A percentile compares a stretch with the other conserved stretches of the same genome.
phyloP scores from a whole-genome alignment of 2,329 filamentous ascomycete species.

The Botrytis elliptica region DNA sequence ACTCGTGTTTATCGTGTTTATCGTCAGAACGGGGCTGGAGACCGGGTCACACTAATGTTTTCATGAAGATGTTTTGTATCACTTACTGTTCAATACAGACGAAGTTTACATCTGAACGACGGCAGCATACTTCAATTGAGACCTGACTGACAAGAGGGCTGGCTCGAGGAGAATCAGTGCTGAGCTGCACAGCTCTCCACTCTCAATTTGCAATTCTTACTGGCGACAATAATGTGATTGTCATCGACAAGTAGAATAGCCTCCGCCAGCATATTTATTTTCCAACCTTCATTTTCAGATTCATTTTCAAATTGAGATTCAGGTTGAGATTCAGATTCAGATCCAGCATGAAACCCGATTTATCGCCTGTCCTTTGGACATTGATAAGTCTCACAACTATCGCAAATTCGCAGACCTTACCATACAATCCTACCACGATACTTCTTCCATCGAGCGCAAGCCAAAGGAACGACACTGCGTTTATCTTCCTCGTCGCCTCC shows the following conservation, averaged over 20 bases:
- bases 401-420: conserved; percentile 50
- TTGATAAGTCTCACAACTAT: conserved; percentile 22
- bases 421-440: conserved; percentile 76
- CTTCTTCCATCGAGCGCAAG: conserved; percentile 54
- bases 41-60: conserved; percentile 8
- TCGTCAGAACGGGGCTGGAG: conserved; percentile 11
- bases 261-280: conserved; percentile 16
- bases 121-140: background rate
- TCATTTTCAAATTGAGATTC: background rate
- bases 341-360: conserved; percentile 31
- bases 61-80: background rate
- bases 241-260: conserved; percentile 23
- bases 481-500: conserved; percentile 60
- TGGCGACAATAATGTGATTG: conserved; percentile 28
- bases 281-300: conserved; percentile 16
- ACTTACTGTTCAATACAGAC: background rate
- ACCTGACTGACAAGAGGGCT: conserved; percentile 13
- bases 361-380: conserved; percentile 29
- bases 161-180: conserved; percentile 20
- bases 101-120: background rate
- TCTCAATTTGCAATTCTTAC: background rate
- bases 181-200: conserved; percentile 27
- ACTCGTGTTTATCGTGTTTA: conserved; percentile 3
- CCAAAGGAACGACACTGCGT: conserved; percentile 55
- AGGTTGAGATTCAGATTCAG: background rate